phyloP scores from a whole-genome alignment of 176 grass and related monocot genomes.

The Carex myosuroides region DNA sequence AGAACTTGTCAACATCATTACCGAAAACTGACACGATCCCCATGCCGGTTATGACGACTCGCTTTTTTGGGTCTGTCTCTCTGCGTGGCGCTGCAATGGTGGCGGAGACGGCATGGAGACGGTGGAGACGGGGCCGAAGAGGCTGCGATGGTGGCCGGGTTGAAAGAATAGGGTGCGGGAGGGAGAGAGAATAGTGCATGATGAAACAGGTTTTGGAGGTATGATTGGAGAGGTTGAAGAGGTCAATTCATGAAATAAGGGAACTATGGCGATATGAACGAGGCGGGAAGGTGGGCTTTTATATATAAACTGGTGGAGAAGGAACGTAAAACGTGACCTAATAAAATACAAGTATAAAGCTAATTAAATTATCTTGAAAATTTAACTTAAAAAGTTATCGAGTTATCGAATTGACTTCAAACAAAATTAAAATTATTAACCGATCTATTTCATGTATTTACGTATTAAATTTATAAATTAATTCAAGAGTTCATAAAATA shows the following conservation, averaged over 20 bases:
- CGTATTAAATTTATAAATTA: too few species aligned
- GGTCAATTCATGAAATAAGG: neutral
- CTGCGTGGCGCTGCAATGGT: slow-evolving; percentile 1
- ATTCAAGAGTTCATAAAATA: too few species aligned
- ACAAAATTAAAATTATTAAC: too few species aligned
- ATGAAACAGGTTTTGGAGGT: neutral
- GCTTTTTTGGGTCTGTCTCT: slow-evolving; percentile 49
- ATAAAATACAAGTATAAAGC: neutral
- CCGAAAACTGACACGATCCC: slow-evolving; percentile 48
- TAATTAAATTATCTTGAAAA: too few species aligned
- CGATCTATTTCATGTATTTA: too few species aligned
- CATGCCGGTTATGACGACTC: slow-evolving; percentile 46
- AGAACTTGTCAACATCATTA: slow-evolving; percentile 29
- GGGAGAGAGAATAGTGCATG: slow-evolving; percentile 11
- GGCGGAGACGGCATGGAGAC: neutral
- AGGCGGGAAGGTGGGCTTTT: neutral
- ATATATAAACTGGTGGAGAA: neutral
- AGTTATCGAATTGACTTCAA: too few species aligned
- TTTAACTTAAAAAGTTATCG: too few species aligned
- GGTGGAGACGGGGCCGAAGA: neutral
- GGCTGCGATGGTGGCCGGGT: neutral
- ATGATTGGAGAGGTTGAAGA: neutral
- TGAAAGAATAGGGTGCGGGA: neutral
- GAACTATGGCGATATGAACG: slow-evolving; percentile 15
- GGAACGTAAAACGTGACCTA: neutral